These are phyloP conservation scores for Fremontodendron californicum DNA, from an alignment of 345 rosid species.

Conservation along the genomic window DNA sequence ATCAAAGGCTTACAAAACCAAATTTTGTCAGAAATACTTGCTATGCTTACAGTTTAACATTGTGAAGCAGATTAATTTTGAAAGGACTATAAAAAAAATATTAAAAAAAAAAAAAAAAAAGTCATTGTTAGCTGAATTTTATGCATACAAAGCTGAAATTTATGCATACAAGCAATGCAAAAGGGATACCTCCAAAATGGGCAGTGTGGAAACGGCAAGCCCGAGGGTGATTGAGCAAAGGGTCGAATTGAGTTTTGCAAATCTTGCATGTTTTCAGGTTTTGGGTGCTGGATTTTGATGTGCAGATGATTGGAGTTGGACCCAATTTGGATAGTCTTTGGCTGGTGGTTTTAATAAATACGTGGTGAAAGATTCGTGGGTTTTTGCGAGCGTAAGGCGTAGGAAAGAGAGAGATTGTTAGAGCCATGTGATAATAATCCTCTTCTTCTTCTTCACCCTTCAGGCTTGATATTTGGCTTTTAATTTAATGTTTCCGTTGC, in stretches of 20 bases:
- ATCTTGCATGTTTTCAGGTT: slow-evolving; percentile 71
- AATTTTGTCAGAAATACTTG: neutral
- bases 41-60: no score
- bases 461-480: neutral
- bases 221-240: slow-evolving; percentile 61
- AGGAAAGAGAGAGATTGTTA: neutral
- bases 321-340: neutral
- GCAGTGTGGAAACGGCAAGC: slow-evolving; percentile 89
- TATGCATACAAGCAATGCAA: neutral
- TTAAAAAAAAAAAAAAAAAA: no score
- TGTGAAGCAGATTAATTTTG: no score
- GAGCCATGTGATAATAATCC: neutral
- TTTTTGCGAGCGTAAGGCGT: neutral
- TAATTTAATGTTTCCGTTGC: no score
- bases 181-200: slow-evolving; percentile 80
- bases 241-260: slow-evolving; percentile 91
- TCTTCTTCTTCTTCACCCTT: neutral
- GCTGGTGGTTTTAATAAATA: neutral
- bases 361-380: neutral
- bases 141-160: neutral
- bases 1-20: neutral
- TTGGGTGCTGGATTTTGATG: neutral
- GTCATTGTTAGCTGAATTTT: no score
- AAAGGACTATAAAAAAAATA: no score
- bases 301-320: slow-evolving; percentile 1